phyloP scores from a whole-genome alignment of 148 eudicot genomes.

The Heliosperma pusillum region DNA sequence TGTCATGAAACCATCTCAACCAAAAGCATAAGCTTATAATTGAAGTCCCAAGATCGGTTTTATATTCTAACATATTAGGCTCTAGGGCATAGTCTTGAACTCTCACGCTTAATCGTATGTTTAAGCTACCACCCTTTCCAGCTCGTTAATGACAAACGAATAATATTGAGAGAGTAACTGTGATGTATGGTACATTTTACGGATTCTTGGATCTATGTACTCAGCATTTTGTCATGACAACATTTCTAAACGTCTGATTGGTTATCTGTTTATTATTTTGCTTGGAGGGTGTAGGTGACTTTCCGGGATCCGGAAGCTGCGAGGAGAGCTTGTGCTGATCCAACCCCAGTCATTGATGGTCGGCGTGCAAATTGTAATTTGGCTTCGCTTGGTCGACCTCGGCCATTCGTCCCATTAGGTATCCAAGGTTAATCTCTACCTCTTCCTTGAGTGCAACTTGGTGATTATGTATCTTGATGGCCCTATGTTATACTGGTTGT shows the following conservation, averaged over 20 bases:
- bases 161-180: background rate
- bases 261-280: conserved; percentile 29
- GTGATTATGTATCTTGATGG: background rate
- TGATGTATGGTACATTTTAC: background rate
- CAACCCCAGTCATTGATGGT: conserved; percentile 88
- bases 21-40: too few species aligned
- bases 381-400: conserved; percentile 92
- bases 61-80: too few species aligned
- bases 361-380: conserved; percentile 93
- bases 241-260: conserved; percentile 28
- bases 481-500: background rate
- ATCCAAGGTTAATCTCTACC: conserved; percentile 15
- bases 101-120: too few species aligned
- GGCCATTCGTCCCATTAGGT: conserved; percentile 59
- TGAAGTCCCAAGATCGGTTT: too few species aligned
- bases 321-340: conserved; percentile 87
- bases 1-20: too few species aligned
- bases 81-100: too few species aligned
- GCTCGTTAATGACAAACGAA: background rate
- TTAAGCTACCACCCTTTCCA: background rate
- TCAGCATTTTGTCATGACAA: too few species aligned
- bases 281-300: conserved; percentile 94
- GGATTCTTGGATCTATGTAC: too few species aligned
- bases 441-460: background rate
- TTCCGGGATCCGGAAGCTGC: conserved; percentile 95